Evolutionary conservation across 2,329 filamentous ascomycete species (phyloP), one percentile per base, ranked within the genome.

Genomic region (Huntiella abstrusa): DNA sequence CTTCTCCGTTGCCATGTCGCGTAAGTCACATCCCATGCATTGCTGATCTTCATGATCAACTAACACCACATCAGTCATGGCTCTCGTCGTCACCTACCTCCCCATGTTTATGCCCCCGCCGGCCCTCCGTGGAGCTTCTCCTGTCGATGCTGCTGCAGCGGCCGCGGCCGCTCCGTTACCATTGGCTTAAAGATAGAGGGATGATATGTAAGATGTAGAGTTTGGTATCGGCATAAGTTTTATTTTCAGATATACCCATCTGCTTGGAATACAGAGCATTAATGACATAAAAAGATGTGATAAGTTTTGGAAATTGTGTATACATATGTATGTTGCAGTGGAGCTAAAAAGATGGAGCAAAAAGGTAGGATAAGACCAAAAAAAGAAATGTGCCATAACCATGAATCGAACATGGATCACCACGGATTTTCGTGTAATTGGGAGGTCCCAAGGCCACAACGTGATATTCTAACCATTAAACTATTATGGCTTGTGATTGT

Each of bases 1-100:
- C 55, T 79, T 91, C 62, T 77, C 77, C 47, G 76, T 91, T 47
- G 71, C 77, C 61, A 91, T 92, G 82, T 76, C 83, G 15, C 57
- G 81, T 85, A 68, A 56, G 77, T 71, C 17, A 19, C 12, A 7
- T 42, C 12, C 22, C 4, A 13, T 10, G 22, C 22, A 28, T 28
- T 10, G 5, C 4, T 3, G 16, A 11, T 35, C 13, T 43, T 11
- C 17, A 15, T 3, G 33, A 16, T 28, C 39, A 48, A 44, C 37
- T 13, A 10, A 36, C 12, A 5, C 13, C 6, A 41, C 34, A 32
- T 50, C 51, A 79, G 75, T 75, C 50, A 71, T 79, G 69, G 69
- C 75, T 35, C 65, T 80, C 42, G 63, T 57, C 50, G 64, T 71
- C 32, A 67, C 64, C 44, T 71, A 71, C 51, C 60, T 71, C 45